Base-by-base conservation (phyloP, 1,284 basidiomycete species). In the Meripilus lineatus region DNA sequence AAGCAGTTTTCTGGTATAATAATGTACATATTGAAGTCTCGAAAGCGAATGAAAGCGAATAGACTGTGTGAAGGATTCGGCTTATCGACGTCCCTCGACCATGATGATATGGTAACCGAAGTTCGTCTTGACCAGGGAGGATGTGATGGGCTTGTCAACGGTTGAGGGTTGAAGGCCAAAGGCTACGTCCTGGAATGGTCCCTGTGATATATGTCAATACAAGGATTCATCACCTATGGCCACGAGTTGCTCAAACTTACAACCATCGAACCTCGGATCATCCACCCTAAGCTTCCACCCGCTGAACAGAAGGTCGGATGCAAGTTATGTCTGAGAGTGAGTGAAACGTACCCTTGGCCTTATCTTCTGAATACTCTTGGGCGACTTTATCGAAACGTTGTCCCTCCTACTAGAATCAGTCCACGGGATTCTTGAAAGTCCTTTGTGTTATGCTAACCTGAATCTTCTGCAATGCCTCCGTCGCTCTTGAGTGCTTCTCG, bases 81-180 rank as follows among this genome's bases (percentile, higher is more conserved):
- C n/a, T 74, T 61, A 89, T 46, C 84, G 77, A 39, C 87, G 75
- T 15, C 84, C 85, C 65, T 91, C 87, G 3, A 89, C 86, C 84
- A 91, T 88, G 60, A 91, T 89, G 54, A 91, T 81, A 58, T 91
- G 88, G 59, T 91, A 91, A n/a, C 88, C 89, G 58, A 82, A 82
- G 48, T 74, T 78, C 2, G 88, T 90, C 65, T 89, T 91, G 30
- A 90, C 81, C 36, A 90, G 73, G 7, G 78, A 65, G 4, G 86
- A 85, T 14, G 78, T 57, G 41, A 76, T 66, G 2, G 87, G 87
- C 50, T 86, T 88, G 62, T 89, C 86, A 47, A 86, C 78, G 5
- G 81, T 77, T 4, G 89, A 91, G 3, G 88, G 86, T 32, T 75
- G 69, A 34, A 91, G 70, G 15, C 77, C 78, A 63, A 91, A 91